These are phyloP conservation scores for Candida pseudoglaebosa DNA, from an alignment of 805 yeast species.

Conservation along the genomic window DNA sequence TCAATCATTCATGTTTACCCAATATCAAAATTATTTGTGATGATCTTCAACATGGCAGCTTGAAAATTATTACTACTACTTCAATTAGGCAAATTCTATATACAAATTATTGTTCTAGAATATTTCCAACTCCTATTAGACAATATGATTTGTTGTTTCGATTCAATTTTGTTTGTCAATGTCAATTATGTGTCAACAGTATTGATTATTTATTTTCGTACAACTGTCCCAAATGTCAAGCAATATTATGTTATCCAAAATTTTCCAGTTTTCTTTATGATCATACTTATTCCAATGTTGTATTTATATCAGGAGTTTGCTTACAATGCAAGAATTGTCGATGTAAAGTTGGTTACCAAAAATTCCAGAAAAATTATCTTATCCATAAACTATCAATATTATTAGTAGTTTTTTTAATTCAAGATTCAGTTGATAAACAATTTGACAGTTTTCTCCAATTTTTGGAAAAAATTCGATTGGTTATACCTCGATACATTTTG, in stretches of 20 bases:
- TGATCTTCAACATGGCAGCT: background rate
- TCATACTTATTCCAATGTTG: background rate
- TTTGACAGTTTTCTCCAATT: background rate
- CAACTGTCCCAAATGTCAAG: conserved; percentile 17
- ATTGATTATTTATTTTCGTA: conserved; percentile 22
- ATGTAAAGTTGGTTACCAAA: background rate
- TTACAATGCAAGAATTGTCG: background rate
- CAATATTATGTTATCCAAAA: conserved; percentile 4
- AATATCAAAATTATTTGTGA: background rate
- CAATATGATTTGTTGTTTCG: conserved; percentile 15
- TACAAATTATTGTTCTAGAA: conserved; percentile 22
- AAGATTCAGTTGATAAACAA: too few species aligned
- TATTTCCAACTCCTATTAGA: conserved; percentile 21
- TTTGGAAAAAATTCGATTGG: background rate
- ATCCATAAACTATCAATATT: conserved; percentile 1
- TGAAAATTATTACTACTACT: background rate
- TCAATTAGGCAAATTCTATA: conserved; percentile 15
- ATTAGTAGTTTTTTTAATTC: background rate
- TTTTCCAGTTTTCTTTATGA: background rate
- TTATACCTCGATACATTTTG: background rate
- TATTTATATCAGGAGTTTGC: background rate
- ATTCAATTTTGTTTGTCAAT: conserved; percentile 28
- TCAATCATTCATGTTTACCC: conserved; percentile 8
- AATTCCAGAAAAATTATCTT: background rate
- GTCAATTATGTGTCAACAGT: conserved; percentile 17